Percentiles rank a stretch among this genome's conserved stretches.
Evolutionary conservation across 345 rosid genomes (phyloP).

Genomic region (Cardamine occulta): DNA sequence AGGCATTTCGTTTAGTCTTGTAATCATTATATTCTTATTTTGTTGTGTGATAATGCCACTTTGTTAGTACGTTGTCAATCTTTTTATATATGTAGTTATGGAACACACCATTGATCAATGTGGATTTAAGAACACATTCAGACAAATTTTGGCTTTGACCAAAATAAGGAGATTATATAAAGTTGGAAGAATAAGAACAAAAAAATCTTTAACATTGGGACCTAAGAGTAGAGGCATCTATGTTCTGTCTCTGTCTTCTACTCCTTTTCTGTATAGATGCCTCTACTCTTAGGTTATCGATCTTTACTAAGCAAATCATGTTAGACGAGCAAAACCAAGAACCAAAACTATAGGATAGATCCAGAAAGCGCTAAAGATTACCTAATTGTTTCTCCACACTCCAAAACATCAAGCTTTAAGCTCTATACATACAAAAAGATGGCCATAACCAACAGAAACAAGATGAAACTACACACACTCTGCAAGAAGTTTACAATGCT

Average conservation of each 20-base stretch:
- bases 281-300: no score
- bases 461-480: background rate
- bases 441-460: background rate
- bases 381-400: background rate
- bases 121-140: background rate
- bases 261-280: no score
- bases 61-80: background rate
- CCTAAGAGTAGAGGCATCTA: no score
- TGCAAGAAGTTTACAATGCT: background rate
- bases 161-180: background rate
- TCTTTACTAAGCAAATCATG: no score
- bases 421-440: background rate
- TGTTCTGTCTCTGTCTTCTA: no score
- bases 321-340: background rate
- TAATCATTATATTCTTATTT: background rate
- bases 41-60: background rate
- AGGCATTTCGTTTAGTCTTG: background rate
- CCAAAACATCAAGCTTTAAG: background rate
- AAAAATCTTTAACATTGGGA: no score
- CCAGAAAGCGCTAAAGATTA: background rate
- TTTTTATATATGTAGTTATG: background rate
- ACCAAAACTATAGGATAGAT: background rate
- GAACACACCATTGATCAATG: background rate
- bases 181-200: no score
- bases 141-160: background rate